Base-by-base conservation (phyloP, 148 eudicot species). In the Suaeda aralocaspica region DNA sequence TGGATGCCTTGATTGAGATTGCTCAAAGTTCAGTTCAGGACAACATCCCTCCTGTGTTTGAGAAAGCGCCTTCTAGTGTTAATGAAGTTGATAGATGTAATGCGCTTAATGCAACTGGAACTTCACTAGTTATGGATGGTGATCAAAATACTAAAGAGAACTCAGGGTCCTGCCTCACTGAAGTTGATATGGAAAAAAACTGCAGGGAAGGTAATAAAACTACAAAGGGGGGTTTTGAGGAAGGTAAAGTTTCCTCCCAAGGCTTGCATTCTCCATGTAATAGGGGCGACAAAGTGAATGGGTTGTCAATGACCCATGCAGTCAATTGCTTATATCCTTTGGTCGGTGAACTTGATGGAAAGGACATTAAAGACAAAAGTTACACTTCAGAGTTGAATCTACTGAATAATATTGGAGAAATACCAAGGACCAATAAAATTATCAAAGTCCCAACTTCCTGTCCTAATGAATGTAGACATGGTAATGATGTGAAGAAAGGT, bases 1-100 rank as follows among this genome's bases (percentile, higher is more conserved):
- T 84, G 82, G 83, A 79, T 75, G 85, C 82, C 68, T 71, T 79
- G 55, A 39, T 77, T 68, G 81, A 84, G 67, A 63, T 84, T 79
- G 84, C 90, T 42, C 86, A 75, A 22, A 81, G 59, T 69, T 66
- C 88, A 42, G 64, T 68, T 64, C 62, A 68, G 62, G 67, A 62
- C 30, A 29, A 50, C 34, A 34, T 33, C 29, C 13, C 28, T 46
- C 39, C 28, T 36, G 67, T 48, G 44, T 56, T 34, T 70, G 71
- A 46, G 51, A 64, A 53, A 26, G 87, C 77, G 50, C 34, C 68
- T 64, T 48, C 69, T 1, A 16, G 49, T 68, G 58, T n/a, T 26
- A 75, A 41, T 55, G 64, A 30, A 59, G 46, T 66, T 64, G 76
- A 63, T 61, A 62, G 77, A 64, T 41, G 48, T 29, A n/a, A 31